Conservation (phyloP, 441 rosid species). For the Erodium moschatum region DNA sequence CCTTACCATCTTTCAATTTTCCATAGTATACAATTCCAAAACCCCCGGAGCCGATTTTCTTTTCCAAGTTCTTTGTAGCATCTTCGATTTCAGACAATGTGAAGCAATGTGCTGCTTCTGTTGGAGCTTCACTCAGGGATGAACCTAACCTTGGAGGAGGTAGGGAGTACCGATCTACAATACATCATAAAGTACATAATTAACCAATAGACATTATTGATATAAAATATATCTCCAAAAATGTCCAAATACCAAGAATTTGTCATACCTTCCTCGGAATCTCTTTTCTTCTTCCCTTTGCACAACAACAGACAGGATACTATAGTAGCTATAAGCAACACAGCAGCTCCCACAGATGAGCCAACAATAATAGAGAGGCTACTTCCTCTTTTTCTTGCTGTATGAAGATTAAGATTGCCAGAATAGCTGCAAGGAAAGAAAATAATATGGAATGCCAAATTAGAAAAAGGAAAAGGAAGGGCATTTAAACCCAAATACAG, state of each 20-base stretch:
- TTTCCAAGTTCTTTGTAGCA: conserved; percentile 65
- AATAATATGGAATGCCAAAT: background rate
- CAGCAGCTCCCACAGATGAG: conserved; percentile 60
- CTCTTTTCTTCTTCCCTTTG: conserved; percentile 42
- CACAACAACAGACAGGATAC: conserved; percentile 44
- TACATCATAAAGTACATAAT: background rate
- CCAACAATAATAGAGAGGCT: conserved; percentile 44
- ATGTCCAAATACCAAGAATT: background rate
- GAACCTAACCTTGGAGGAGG: conserved; percentile 47
- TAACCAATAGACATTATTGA: background rate
- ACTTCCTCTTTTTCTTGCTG: conserved; percentile 35
- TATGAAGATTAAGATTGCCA: conserved; percentile 53
- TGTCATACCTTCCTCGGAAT: conserved; percentile 33
- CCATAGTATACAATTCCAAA: conserved; percentile 90
- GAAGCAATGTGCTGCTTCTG: conserved; percentile 81
- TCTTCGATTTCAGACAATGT: conserved; percentile 59
- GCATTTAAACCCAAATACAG: background rate
- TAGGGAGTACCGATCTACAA: conserved; percentile 25
- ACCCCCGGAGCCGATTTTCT: conserved; percentile 92
- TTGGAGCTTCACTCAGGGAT: conserved; percentile 47
- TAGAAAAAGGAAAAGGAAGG: background rate
- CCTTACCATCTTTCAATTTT: conserved; percentile 67
- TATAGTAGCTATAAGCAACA: conserved; percentile 54
- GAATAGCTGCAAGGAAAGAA: conserved; percentile 41
- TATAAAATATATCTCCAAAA: background rate